These are phyloP conservation scores for Neostapfia colusana DNA, from an alignment of 176 grass and related monocot species.

Conservation along the genomic window DNA sequence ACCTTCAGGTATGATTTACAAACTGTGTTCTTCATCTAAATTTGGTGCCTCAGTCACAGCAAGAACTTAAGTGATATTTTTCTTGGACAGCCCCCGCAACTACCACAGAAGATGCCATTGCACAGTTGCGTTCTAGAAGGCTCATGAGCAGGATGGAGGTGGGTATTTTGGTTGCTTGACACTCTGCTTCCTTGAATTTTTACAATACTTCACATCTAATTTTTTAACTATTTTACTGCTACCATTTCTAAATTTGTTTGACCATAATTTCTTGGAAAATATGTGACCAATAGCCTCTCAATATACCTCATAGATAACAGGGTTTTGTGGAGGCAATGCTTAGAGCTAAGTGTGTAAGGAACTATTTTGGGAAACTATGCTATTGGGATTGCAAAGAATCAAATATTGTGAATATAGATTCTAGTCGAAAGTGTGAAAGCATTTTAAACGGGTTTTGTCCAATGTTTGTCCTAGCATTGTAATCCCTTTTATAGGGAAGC, in stretches of 20 bases:
- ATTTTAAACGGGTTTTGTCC: background rate
- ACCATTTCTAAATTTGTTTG: background rate
- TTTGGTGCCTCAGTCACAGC: constrained; percentile 7
- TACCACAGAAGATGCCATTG: constrained; percentile 95
- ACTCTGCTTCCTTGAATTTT: constrained; percentile 13
- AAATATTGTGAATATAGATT: background rate
- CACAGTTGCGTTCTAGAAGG: constrained; percentile 81
- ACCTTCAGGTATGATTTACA: constrained; percentile 58
- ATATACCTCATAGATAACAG: background rate
- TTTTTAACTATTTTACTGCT: background rate
- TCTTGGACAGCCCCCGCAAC: constrained; percentile 45
- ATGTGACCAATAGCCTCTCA: background rate
- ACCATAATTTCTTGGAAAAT: background rate
- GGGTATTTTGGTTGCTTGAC: constrained; percentile 26
- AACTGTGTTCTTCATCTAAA: constrained; percentile 23
- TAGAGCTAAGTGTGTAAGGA: background rate
- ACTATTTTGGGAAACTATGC: background rate
- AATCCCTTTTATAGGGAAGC: background rate
- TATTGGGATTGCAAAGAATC: background rate
- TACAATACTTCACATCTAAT: constrained; percentile 8
- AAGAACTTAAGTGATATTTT: constrained; percentile 14
- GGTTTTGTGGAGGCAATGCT: background rate
- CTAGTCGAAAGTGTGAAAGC: background rate
- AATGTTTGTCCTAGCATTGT: background rate
- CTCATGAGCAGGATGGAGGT: constrained; percentile 96